These are phyloP conservation scores for Antrodiella citrinella DNA, from an alignment of 768 basidiomycete genomes.

Conservation along the genomic window DNA sequence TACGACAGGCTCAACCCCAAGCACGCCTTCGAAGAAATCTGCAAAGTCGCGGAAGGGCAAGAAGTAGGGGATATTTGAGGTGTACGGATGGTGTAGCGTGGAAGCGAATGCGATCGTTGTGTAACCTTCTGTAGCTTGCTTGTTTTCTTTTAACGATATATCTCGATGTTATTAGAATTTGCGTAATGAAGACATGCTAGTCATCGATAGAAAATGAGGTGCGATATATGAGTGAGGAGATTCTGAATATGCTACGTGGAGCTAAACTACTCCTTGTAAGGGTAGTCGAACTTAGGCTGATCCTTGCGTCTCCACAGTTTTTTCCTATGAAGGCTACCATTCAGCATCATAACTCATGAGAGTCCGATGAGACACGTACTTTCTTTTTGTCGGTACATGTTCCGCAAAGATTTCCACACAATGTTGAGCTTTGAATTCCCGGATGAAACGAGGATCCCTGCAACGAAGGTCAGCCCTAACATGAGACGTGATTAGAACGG, in stretches of 20 bases:
- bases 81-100: too few relatives aligned
- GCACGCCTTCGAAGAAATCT: constrained; percentile 11
- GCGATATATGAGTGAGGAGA: too few relatives aligned
- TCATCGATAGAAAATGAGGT: too few relatives aligned
- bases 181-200: too few relatives aligned
- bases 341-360: not conserved
- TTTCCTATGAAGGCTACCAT: constrained; percentile 43
- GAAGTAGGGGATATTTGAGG: constrained; percentile 19
- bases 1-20: constrained; percentile 3
- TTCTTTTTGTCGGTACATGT: constrained; percentile 79
- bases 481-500: too few relatives aligned
- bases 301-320: constrained; percentile 90
- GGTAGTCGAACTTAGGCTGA: constrained; percentile 79
- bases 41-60: constrained; percentile 25
- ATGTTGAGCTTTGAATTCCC: constrained; percentile 80
- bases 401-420: constrained; percentile 84
- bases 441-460: constrained; percentile 95
- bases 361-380: constrained; percentile 50
- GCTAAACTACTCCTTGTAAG: constrained; percentile 62
- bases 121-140: too few relatives aligned
- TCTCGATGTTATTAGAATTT: too few relatives aligned
- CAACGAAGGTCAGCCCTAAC: constrained; percentile 2
- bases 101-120: too few relatives aligned
- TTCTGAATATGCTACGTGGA: too few relatives aligned
- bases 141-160: too few relatives aligned